phyloP scores from a whole-genome alignment of 2,329 filamentous ascomycete species.

The Penicillium sp. region DNA sequence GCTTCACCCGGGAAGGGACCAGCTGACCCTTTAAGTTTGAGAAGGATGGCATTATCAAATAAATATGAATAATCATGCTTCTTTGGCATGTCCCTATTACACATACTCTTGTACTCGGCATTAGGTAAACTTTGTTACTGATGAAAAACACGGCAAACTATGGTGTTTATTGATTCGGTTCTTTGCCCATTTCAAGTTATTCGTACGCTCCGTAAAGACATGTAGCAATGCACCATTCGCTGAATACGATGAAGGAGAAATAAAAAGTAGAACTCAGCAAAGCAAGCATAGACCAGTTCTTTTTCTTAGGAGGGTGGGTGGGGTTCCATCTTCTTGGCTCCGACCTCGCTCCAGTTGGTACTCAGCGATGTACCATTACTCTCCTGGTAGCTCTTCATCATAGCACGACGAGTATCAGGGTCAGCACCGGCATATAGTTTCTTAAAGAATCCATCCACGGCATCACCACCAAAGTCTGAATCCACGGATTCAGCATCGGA shows the following conservation, averaged over 20 bases:
- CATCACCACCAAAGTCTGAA: slow-evolving; percentile 55
- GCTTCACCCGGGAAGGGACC: too few relatives aligned
- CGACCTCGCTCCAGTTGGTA: slow-evolving; percentile 87
- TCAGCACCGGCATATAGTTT: slow-evolving; percentile 76
- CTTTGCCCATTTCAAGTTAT: background rate
- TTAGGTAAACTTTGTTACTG: background rate
- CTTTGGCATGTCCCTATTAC: background rate
- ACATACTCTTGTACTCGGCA: background rate
- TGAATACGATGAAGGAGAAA: slow-evolving; percentile 8
- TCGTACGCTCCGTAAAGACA: background rate
- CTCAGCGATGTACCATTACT: slow-evolving; percentile 91
- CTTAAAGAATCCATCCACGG: slow-evolving; percentile 85
- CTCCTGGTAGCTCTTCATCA: slow-evolving; percentile 97
- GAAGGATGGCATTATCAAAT: background rate
- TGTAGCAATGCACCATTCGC: slow-evolving; percentile 9
- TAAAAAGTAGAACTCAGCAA: slow-evolving; percentile 2
- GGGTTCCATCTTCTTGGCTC: slow-evolving; percentile 65
- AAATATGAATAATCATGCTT: background rate
- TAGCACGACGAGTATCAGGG: slow-evolving; percentile 81
- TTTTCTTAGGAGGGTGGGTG: slow-evolving; percentile 25
- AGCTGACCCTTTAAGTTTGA: background rate
- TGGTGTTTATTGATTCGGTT: background rate
- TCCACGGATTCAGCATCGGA: slow-evolving; percentile 50
- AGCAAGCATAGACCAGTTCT: background rate
- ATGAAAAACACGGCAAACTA: background rate